Percentiles rank a stretch among this genome's conserved stretches.
phyloP scores from a whole-genome alignment of 2,329 filamentous ascomycete species.

The Verticillium zaregamsianum region DNA sequence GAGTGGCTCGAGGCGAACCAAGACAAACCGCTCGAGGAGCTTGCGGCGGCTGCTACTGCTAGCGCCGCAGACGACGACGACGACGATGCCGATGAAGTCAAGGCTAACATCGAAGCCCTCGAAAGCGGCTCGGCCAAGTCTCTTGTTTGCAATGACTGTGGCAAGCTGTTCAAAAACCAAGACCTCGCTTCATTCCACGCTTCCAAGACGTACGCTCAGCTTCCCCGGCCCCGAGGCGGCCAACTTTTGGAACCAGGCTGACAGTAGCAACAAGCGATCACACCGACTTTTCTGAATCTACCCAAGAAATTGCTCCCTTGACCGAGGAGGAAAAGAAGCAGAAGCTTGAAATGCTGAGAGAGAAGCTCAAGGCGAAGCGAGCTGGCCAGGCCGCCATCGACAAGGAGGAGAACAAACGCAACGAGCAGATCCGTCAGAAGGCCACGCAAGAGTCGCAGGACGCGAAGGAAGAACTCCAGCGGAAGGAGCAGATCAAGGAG shows the following conservation, averaged over 20 bases:
- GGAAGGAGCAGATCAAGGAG: slow-evolving; percentile 90
- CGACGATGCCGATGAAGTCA: slow-evolving; percentile 44
- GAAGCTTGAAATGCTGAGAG: slow-evolving; percentile 70
- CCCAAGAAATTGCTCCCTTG: slow-evolving; percentile 83
- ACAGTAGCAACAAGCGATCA: slow-evolving; percentile 59
- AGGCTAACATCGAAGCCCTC: slow-evolving; percentile 59
- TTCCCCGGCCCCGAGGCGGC: too few species aligned
- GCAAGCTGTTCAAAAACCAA: slow-evolving; percentile 81
- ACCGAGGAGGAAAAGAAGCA: slow-evolving; percentile 87
- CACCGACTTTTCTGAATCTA: slow-evolving; percentile 87
- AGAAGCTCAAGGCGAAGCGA: slow-evolving; percentile 69
- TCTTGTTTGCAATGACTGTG: slow-evolving; percentile 90
- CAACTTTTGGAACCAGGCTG: background rate
- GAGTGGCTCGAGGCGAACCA: slow-evolving; percentile 94
- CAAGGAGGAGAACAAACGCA: slow-evolving; percentile 76
- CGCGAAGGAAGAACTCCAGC: slow-evolving; percentile 80
- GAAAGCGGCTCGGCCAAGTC: slow-evolving; percentile 72
- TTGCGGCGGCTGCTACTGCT: slow-evolving; percentile 46
- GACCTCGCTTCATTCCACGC: slow-evolving; percentile 87
- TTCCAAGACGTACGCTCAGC: slow-evolving; percentile 63
- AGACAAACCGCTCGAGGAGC: slow-evolving; percentile 80
- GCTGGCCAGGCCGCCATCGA: slow-evolving; percentile 66
- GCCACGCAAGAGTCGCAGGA: slow-evolving; percentile 86
- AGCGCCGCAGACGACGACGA: slow-evolving; percentile 33
- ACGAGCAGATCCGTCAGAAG: slow-evolving; percentile 83